Base-by-base conservation (phyloP, 2,329 filamentous ascomycete species). In the Seiridium unicorne region DNA sequence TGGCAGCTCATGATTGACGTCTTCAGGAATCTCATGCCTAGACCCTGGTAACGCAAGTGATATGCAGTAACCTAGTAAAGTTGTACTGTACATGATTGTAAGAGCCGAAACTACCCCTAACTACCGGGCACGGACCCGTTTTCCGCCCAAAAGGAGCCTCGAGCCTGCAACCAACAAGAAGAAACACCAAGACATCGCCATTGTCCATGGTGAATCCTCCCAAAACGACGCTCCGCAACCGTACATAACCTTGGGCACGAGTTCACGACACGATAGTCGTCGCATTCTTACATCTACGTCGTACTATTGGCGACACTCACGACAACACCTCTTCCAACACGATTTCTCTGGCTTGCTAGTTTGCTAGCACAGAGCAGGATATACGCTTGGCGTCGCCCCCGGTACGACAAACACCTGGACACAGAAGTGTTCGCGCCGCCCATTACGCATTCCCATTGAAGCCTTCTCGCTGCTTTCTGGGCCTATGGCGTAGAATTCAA, bases 91-190 rank as follows among this genome's bases (percentile, higher is more conserved):
- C 32, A 7, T 6, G 34, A 53, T 53, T 53, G 49, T 31, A 53
- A 36, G 49, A 53, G 49, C 49, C 49, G 49, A 53, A 53, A 36
- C 34, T 34, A 48, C 26, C 46, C 46, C 46, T 13, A 34, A n/a
- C 49, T n/a, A 51, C n/a, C 8, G 49, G 9, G 49, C 49, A 51
- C 49, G 49, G 49, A n/a, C 18, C 13, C 18, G n/a, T 36, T 32
- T 13, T 51, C 26, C 26, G 53, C 13, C 13, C 18, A 32, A 36
- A n/a, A 42, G 32, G 13, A 44, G 34, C 46, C n/a, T 26, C 32
- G 53, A 44, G 26, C n/a, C 13, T 34, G 51, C 18, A 11, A 35
- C 55, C 57, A 59, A 59, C 18, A 26, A 59, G 32, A 55, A 51
- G 49, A 51, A 51, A 51, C 49, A 51, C 46, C 46, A 48, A n/a